Percentiles rank a stretch among this genome's conserved stretches.
phyloP scores from a whole-genome alignment of 2,329 filamentous ascomycete genomes.

The Paecilomyces dactylethromorphus region DNA sequence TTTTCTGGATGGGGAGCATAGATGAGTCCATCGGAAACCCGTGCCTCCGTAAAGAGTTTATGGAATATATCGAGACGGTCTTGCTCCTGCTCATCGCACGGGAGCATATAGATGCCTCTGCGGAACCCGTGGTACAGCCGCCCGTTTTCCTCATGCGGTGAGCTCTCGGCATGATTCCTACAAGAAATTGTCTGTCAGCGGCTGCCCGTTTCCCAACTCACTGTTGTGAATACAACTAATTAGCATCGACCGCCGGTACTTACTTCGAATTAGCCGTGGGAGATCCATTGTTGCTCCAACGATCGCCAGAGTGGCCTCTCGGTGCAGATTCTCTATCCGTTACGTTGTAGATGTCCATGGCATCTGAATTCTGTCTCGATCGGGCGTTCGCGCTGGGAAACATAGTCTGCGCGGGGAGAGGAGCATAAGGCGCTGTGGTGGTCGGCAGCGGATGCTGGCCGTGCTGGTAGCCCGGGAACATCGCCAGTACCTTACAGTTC shows the following conservation, averaged over 20 bases:
- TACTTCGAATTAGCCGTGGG: constrained; percentile 3
- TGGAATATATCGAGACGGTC: constrained; percentile 78
- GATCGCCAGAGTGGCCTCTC: constrained; percentile 12
- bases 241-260: background rate
- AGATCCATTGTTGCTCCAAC: constrained; percentile 25
- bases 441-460: constrained; percentile 13
- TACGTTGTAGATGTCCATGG: constrained; percentile 29
- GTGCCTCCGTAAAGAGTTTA: constrained; percentile 64
- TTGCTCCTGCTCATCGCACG: constrained; percentile 70
- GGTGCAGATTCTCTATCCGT: constrained; percentile 23
- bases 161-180: constrained; percentile 26
- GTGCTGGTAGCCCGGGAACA: constrained; percentile 15
- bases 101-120: constrained; percentile 65
- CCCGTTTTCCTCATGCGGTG: constrained; percentile 57
- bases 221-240: background rate
- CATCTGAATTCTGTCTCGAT: constrained; percentile 27
- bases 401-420: constrained; percentile 19
- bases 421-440: constrained; percentile 13
- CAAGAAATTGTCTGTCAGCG: background rate
- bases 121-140: constrained; percentile 63
- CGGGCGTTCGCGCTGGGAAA: constrained; percentile 18
- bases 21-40: constrained; percentile 41
- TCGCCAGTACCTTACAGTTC: constrained; percentile 6
- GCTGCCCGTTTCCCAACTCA: background rate
- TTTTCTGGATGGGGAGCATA: constrained; percentile 33